These are phyloP conservation scores for Geotrichum reessii DNA, from an alignment of 1,139 yeast species.

Conservation along the genomic window DNA sequence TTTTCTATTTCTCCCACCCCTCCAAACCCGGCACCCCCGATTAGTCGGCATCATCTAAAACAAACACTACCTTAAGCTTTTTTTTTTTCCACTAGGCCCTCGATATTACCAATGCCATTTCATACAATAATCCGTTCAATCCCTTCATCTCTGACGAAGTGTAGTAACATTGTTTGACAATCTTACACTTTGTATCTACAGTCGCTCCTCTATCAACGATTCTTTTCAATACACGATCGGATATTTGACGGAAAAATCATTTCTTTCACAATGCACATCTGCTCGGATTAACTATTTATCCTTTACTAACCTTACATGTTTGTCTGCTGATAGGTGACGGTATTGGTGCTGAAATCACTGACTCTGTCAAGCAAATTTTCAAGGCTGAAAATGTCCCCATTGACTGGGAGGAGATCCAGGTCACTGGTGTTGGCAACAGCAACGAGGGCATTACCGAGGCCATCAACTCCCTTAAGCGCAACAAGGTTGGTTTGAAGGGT, in stretches of 20 bases:
- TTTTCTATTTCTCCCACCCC: neutral
- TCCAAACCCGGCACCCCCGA: neutral
- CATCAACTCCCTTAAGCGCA: constrained; percentile 86
- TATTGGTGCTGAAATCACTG: constrained; percentile 93
- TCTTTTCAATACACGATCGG: neutral
- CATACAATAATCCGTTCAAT: neutral
- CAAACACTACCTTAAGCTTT: neutral
- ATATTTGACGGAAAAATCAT: constrained; percentile 4
- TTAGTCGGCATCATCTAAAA: neutral
- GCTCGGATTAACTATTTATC: constrained; percentile 5
- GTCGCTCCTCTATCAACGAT: neutral
- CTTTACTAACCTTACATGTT: constrained; percentile 6
- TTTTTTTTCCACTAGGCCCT: neutral
- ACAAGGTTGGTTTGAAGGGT: constrained; percentile 96
- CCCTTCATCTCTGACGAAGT: neutral
- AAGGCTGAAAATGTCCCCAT: constrained; percentile 81
- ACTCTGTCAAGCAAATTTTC: constrained; percentile 87
- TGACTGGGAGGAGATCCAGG: constrained; percentile 89
- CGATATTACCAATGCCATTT: neutral
- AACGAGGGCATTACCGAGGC: constrained; percentile 76
- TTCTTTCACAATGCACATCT: neutral
- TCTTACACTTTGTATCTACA: neutral
- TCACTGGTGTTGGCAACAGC: constrained; percentile 61
- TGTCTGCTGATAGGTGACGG: constrained; percentile 57
- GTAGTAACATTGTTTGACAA: neutral